Evolutionary conservation across 2,329 filamentous ascomycete genomes (phyloP), one percentile per base, ranked within the genome.

Genomic region (Phoma herbarum): DNA sequence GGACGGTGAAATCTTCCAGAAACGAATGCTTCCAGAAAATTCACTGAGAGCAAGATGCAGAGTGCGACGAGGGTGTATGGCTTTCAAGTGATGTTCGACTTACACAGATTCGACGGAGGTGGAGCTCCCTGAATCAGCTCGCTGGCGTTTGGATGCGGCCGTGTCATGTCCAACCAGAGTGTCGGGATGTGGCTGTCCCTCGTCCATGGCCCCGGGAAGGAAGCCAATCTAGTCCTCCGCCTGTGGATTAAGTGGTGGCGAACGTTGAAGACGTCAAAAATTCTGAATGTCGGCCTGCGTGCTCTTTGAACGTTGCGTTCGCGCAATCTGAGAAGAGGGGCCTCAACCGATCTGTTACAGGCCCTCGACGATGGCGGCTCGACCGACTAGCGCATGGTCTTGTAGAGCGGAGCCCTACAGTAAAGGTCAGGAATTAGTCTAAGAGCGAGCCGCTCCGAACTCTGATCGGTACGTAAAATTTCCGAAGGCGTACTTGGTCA

Each of bases 101-200:
- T 75, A 76, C 74, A 69, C 69, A 42, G 74, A 75, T 50, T 72
- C 71, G 28, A 64, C 46, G 4, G 74, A 75, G 39, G 69, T 67
- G 50, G 73, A 75, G 51, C 65, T 72, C 45, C 67, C 68, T 60
- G 74, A 75, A 62, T 70, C 63, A 62, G 70, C 60, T 63, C 73
- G 68, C 39, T 60, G 58, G 53, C 73, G 74, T 68, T 75, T 76
- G 63, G 67, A 66, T 66, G 64, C 64, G 66, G 64, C 66, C 67
- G 70, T 75, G 68, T 69, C 69, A 75, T 72, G 66, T 66, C 63
- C 68, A 66, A 66, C 74, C 73, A 62, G 62, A 62, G 67, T 66
- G 61, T 71, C 73, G 74, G 74, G 72, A 72, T 61, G 72, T 75
- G 74, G 73, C 74, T 68, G 71, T 63, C 61, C 69, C 72, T 68